Base-by-base conservation (phyloP, 306 rosid genomes). In the Vicia sativa region DNA sequence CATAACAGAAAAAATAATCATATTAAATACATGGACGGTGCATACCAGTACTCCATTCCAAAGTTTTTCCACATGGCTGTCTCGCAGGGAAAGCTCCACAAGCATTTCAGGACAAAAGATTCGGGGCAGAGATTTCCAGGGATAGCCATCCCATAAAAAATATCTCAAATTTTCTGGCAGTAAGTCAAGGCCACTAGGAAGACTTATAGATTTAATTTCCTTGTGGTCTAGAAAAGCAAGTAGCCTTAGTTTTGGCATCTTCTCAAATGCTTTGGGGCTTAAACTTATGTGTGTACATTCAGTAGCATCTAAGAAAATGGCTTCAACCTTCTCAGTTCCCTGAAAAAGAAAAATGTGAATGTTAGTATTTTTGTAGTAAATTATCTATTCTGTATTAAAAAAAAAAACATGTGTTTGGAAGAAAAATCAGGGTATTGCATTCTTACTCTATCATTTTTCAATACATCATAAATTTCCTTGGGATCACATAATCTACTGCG, bases 241-340 rank as follows among this genome's bases (percentile, higher is more conserved):
- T 18, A 49, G 10, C 25, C 55, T 49, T 49, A 49, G 55, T 5
- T 49, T 49, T 16, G 16, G 1, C 74, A 72, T 77, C 23, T 58
- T 66, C 4, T 0, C 9, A 18, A 49, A 49, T 49, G 55, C 26
- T 2, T 48, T 3, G 26, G 26, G 12, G 2, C 26, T 49, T 8
- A 65, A 10, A 9, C 11, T 14, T n/a, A 59, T 3, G 34, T 31
- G 0, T 18, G 7, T 2, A 19, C 7, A 28, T 23, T 50, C 15
- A 31, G 23, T 6, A 6, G 3, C 21, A 48, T 77, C 34, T 3
- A 71, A 19, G 0, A 39, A 0, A 5, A 71, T 71, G 7, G 58
- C 68, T 65, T 65, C 57, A 48, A 65, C 5, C 9, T 9, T 57
- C 31, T 19, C 1, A 0, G 53, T 29, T 12, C 74, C 74, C 81